These are phyloP conservation scores for Amanita rubescens DNA, from an alignment of 768 basidiomycete species.

Conservation along the genomic window DNA sequence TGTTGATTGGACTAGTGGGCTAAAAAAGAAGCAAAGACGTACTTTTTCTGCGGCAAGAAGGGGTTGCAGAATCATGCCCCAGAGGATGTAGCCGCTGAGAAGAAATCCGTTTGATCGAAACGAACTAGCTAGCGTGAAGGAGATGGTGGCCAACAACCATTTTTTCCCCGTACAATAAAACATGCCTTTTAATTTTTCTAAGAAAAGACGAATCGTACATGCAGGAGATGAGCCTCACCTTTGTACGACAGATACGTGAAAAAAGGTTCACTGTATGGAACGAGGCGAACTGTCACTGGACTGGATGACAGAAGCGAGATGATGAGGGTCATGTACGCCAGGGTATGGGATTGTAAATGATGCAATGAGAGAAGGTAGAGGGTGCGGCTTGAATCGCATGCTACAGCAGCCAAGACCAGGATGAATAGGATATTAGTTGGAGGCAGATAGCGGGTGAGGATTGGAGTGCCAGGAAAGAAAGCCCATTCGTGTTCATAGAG, in stretches of 20 bases:
- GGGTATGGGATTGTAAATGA: slow-evolving; percentile 43
- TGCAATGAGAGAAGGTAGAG: slow-evolving; percentile 54
- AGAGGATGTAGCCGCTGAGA: slow-evolving; percentile 70
- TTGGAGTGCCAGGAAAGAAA: slow-evolving; percentile 68
- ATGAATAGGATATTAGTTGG: slow-evolving; percentile 14
- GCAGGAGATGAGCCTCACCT: slow-evolving; percentile 33
- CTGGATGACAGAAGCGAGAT: slow-evolving; percentile 79
- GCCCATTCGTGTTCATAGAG: slow-evolving; percentile 81
- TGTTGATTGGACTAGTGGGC: slow-evolving; percentile 1
- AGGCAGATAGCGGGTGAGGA: slow-evolving; percentile 37
- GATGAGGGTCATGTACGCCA: slow-evolving; percentile 54
- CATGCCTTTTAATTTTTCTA: slow-evolving; percentile 41
- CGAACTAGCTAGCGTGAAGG: slow-evolving; percentile 52
- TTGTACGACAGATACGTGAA: slow-evolving; percentile 76
- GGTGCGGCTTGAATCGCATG: slow-evolving; percentile 35
- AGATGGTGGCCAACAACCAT: slow-evolving; percentile 50
- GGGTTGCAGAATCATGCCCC: slow-evolving; percentile 60
- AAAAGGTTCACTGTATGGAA: slow-evolving; percentile 80
- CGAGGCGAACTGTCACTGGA: slow-evolving; percentile 63
- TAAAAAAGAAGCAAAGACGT: slow-evolving; percentile 6
- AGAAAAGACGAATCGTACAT: not conserved
- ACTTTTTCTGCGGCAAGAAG: slow-evolving; percentile 33
- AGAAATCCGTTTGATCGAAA: slow-evolving; percentile 79
- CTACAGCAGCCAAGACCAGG: slow-evolving; percentile 30
- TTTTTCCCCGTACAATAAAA: slow-evolving; percentile 39